phyloP scores from a whole-genome alignment of 2,329 filamentous ascomycete species.

The Trichoderma cornu-damae region DNA sequence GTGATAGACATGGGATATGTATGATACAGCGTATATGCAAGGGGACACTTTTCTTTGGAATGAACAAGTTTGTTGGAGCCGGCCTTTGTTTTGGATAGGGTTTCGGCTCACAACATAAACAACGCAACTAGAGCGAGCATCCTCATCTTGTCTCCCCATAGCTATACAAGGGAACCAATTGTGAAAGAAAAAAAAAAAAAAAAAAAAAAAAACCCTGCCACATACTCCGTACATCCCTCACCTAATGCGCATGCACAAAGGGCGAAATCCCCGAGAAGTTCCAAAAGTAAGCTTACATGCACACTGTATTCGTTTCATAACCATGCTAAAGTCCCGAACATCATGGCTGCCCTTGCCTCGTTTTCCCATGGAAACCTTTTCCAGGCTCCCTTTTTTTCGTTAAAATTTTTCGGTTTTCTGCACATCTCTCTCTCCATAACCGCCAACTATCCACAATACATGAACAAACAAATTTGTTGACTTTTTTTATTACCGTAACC shows the following conservation, averaged over 20 bases:
- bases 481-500: slow-evolving; percentile 17
- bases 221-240: too few species aligned
- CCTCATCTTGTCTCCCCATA: too few species aligned
- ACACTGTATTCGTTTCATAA: slow-evolving; percentile 1
- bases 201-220: not conserved
- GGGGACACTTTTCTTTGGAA: too few species aligned
- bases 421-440: not conserved
- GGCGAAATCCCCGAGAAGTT: not conserved
- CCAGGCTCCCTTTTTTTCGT: not conserved
- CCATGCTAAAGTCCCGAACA: slow-evolving; percentile 2
- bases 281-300: slow-evolving; percentile 8
- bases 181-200: not conserved
- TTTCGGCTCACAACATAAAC: too few species aligned
- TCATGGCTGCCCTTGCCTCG: not conserved
- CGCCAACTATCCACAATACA: not conserved
- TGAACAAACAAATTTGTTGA: not conserved
- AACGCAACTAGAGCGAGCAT: too few species aligned
- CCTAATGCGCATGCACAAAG: too few species aligned
- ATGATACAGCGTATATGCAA: too few species aligned
- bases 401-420: not conserved
- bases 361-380: not conserved
- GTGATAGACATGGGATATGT: too few species aligned
- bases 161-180: too few species aligned
- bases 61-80: too few species aligned
- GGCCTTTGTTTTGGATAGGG: too few species aligned